These are phyloP conservation scores for Fusarium newnesense DNA, from an alignment of 2,329 filamentous ascomycete genomes.

Conservation along the genomic window DNA sequence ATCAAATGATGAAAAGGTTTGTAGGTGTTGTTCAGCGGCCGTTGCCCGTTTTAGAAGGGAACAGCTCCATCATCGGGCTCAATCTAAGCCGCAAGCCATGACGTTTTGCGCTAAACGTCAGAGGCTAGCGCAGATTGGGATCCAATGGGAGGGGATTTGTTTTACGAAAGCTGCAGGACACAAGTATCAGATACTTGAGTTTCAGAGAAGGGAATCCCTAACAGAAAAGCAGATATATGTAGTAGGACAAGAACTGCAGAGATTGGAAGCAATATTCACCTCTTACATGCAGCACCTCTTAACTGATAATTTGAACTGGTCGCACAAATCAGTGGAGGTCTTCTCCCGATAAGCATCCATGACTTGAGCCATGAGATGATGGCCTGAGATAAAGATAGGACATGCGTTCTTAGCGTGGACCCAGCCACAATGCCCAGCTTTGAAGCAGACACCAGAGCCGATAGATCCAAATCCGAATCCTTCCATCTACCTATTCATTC, in stretches of 20 bases:
- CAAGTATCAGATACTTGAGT: conserved; percentile 24
- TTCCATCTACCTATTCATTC: conserved; percentile 16
- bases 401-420: conserved; percentile 27
- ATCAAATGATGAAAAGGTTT: not conserved
- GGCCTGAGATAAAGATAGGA: conserved; percentile 38
- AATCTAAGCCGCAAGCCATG: conserved; percentile 39
- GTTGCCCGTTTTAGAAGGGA: conserved; percentile 25
- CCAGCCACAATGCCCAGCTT: conserved; percentile 32
- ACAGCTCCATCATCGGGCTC: conserved; percentile 25
- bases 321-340: not conserved
- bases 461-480: conserved; percentile 8
- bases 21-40: not conserved
- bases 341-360: conserved; percentile 20
- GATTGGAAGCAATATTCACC: not conserved
- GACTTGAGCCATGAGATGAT: not conserved
- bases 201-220: not conserved
- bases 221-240: not conserved
- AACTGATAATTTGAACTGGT: not conserved
- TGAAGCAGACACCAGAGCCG: not conserved
- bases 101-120: conserved; percentile 30
- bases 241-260: not conserved
- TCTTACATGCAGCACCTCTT: not conserved
- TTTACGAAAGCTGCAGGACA: conserved; percentile 38
- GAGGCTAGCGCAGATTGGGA: conserved; percentile 17
- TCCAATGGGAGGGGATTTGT: conserved; percentile 12